Percentiles rank a stretch among this genome's conserved stretches.
These are phyloP conservation scores for Micractinium conductrix DNA, from an alignment of 139 green algal genomes.

Conservation along the genomic window DNA sequence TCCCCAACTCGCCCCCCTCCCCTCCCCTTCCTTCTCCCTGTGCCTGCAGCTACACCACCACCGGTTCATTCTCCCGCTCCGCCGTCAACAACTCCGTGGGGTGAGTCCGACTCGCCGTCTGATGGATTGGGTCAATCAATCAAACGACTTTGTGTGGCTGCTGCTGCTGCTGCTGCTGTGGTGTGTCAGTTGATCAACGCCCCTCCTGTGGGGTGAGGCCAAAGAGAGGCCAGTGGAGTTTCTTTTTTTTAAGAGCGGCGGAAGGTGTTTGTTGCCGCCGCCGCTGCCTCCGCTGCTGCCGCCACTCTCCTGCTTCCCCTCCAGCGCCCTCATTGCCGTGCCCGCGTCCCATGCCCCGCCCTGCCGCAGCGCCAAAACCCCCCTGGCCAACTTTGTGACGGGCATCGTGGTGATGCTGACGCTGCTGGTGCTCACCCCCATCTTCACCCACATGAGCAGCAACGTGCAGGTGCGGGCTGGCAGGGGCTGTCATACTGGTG, in stretches of 20 bases:
- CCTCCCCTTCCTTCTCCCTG: not conserved
- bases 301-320: no score
- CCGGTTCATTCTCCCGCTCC: constrained; percentile 87
- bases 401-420: constrained; percentile 72
- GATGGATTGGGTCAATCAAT: no score
- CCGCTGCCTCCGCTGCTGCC: no score
- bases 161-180: no score
- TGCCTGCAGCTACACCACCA: constrained; percentile 82
- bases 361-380: constrained; percentile 51
- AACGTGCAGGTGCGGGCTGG: constrained; percentile 51
- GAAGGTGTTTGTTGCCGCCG: no score
- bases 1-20: not conserved
- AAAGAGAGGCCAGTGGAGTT: no score
- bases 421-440: constrained; percentile 78
- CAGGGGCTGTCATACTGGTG: no score
- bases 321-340: not conserved
- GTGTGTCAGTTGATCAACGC: no score
- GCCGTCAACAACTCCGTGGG: constrained; percentile 74
- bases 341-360: not conserved
- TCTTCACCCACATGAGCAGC: constrained; percentile 78
- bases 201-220: no score
- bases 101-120: no score
- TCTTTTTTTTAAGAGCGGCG: no score
- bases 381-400: constrained; percentile 60
- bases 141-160: no score